These are phyloP conservation scores for Cyclocybe cylindracea DNA, from an alignment of 768 basidiomycete genomes.

Conservation along the genomic window DNA sequence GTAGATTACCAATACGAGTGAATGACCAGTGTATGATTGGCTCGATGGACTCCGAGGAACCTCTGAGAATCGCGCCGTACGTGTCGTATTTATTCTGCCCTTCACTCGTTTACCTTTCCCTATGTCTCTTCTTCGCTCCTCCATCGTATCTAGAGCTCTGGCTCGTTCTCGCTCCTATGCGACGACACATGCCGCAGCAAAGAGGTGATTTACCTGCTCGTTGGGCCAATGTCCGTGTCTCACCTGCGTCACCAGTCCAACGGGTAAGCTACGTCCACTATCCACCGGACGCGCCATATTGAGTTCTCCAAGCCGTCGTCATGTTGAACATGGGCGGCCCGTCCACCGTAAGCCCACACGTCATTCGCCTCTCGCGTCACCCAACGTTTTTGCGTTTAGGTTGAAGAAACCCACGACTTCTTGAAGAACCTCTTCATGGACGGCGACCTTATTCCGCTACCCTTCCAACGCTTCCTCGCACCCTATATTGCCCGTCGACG, in stretches of 20 bases:
- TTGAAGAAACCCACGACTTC: slow-evolving; percentile 91
- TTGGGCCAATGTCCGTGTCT: slow-evolving; percentile 7
- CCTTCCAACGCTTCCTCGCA: slow-evolving; percentile 86
- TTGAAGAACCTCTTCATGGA: slow-evolving; percentile 90
- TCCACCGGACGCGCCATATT: slow-evolving; percentile 15
- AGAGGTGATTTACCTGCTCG: slow-evolving; percentile 24
- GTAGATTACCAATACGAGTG: slow-evolving; percentile 10
- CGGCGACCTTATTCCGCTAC: slow-evolving; percentile 92
- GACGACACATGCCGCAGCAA: slow-evolving; percentile 19
- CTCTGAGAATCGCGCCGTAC: background rate
- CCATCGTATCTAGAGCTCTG: slow-evolving; percentile 16
- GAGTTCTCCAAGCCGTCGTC: slow-evolving; percentile 63
- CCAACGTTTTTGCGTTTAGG: slow-evolving; percentile 44
- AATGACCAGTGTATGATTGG: slow-evolving; percentile 13
- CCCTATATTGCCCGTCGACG: slow-evolving; percentile 87
- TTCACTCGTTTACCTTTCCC: slow-evolving; percentile 18
- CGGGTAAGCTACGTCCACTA: slow-evolving; percentile 43
- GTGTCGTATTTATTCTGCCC: slow-evolving; percentile 7
- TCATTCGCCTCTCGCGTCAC: slow-evolving; percentile 1
- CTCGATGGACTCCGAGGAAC: slow-evolving; percentile 1
- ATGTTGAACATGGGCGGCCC: slow-evolving; percentile 99
- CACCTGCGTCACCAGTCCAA: slow-evolving; percentile 46
- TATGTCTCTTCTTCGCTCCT: slow-evolving; percentile 16
- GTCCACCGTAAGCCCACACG: slow-evolving; percentile 62
- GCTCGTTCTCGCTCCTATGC: slow-evolving; percentile 21